Evolutionary conservation across 441 rosid species (phyloP).

Genomic region (Dalechampia spathulata): DNA sequence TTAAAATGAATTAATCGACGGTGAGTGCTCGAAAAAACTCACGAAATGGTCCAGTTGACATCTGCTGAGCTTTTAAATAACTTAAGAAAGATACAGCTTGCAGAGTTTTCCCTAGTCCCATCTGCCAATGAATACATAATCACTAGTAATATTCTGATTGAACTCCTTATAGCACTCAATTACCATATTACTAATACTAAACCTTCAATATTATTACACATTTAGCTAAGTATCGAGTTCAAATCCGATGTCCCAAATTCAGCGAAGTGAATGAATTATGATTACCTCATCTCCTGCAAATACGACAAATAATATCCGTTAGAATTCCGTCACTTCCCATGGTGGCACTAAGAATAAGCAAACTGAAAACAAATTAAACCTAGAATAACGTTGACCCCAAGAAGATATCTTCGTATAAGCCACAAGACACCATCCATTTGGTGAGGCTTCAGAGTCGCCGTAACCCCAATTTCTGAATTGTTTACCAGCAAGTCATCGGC

Average conservation of each 20-base stretch:
- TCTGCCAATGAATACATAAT: conserved; percentile 35
- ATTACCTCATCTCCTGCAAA: conserved; percentile 84
- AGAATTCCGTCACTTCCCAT: background rate
- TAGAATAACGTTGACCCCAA: conserved; percentile 73
- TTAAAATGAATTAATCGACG: conserved; percentile 6
- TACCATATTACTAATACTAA: no score
- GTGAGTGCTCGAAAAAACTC: no score
- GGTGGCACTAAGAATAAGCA: background rate
- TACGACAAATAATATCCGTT: conserved; percentile 4
- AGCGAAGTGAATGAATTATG: background rate
- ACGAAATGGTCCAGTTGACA: conserved; percentile 63
- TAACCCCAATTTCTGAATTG: conserved; percentile 43
- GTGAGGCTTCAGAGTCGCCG: conserved; percentile 64
- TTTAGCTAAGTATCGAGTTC: no score
- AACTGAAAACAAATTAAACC: conserved; percentile 21
- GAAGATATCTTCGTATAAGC: conserved; percentile 61
- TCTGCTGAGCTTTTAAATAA: conserved; percentile 55
- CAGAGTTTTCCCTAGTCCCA: conserved; percentile 90
- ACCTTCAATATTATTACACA: no score
- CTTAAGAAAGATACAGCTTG: conserved; percentile 74
- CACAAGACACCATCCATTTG: conserved; percentile 73
- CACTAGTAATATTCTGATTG: no score
- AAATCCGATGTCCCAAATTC: background rate
- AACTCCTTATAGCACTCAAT: background rate
- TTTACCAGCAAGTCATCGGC: conserved; percentile 18